Conservation (phyloP, 768 basidiomycete species). For the Amanita molliuscula region DNA sequence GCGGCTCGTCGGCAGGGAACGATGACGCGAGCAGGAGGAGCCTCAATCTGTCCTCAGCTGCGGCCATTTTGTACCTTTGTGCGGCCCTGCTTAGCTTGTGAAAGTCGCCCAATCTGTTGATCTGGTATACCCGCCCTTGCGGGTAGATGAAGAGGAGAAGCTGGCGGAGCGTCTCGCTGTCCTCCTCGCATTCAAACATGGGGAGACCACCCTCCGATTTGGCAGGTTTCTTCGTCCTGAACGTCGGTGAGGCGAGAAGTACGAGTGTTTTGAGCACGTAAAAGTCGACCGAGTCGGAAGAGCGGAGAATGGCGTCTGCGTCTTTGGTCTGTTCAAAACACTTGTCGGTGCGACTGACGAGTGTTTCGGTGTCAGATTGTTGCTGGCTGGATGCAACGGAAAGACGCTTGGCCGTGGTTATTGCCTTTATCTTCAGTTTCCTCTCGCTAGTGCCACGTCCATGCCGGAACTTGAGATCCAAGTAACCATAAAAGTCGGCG, state of each 20-base stretch:
- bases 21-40: neutral
- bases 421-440: neutral
- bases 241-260: slow-evolving; percentile 19
- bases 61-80: neutral
- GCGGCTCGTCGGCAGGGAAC: neutral
- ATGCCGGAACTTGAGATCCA: neutral
- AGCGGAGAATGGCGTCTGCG: slow-evolving; percentile 16
- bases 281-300: slow-evolving; percentile 21
- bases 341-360: neutral
- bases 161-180: neutral
- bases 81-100: neutral
- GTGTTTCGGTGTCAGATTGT: neutral
- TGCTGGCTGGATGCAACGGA: neutral
- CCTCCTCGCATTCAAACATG: neutral
- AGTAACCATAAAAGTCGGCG: neutral
- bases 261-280: slow-evolving; percentile 17
- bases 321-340: neutral
- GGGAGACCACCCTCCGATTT: neutral
- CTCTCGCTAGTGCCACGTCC: neutral
- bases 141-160: slow-evolving; percentile 3
- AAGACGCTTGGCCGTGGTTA: neutral
- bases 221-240: slow-evolving; percentile 15
- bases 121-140: neutral
- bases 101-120: neutral
- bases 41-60: neutral